Evolutionary conservation across 148 eudicot species (phyloP).

Genomic region (Chenopodium formosanum): DNA sequence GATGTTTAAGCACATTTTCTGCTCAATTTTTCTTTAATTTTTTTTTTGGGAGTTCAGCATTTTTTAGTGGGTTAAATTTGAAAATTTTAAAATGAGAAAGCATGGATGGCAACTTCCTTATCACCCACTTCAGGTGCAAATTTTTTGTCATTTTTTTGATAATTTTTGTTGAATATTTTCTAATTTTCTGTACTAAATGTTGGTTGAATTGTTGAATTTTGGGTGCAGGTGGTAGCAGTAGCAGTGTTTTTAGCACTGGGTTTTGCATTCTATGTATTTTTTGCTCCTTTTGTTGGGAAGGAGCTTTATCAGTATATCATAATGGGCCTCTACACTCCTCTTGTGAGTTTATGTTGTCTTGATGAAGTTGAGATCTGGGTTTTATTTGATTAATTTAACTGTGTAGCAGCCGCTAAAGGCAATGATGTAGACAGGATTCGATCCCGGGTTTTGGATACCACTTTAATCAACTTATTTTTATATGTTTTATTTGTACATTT

Average conservation of each 20-base stretch:
- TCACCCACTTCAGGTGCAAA: slow-evolving; percentile 85
- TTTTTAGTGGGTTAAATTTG: background rate
- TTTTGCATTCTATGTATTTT: slow-evolving; percentile 91
- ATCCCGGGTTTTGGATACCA: background rate
- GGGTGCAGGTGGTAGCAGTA: slow-evolving; percentile 81
- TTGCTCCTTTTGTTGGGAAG: slow-evolving; percentile 94
- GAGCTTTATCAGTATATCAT: slow-evolving; percentile 68
- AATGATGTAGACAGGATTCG: background rate
- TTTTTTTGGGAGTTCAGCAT: slow-evolving; percentile 17
- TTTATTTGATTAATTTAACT: slow-evolving; percentile 20
- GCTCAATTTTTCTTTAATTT: background rate
- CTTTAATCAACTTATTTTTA: background rate
- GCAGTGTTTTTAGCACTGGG: slow-evolving; percentile 92
- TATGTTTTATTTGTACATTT: background rate
- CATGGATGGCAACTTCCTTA: slow-evolving; percentile 99
- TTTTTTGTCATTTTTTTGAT: background rate
- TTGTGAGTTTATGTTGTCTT: slow-evolving; percentile 46
- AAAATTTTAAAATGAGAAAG: slow-evolving; percentile 59
- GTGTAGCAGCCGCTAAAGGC: background rate
- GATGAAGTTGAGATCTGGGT: slow-evolving; percentile 57
- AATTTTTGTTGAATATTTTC: background rate
- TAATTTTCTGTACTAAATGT: background rate
- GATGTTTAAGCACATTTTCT: background rate
- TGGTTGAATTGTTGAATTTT: slow-evolving; percentile 5
- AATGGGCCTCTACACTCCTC: slow-evolving; percentile 90